These are phyloP conservation scores for Hyphopichia wangnamkhiaoensis DNA, from an alignment of 1,139 yeast species.

Conservation along the genomic window DNA sequence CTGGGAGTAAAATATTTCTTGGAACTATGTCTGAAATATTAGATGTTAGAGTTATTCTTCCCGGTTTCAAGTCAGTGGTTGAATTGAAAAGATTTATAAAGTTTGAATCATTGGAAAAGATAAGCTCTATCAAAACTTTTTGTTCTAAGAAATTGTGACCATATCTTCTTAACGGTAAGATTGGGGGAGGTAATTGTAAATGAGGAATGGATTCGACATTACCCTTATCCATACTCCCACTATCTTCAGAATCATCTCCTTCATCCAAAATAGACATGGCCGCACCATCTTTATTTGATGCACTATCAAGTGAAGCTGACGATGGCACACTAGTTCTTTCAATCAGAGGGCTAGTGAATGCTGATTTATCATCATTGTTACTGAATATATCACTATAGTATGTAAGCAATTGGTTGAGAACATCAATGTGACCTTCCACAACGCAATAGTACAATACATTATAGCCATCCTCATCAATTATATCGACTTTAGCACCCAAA, in stretches of 20 bases:
- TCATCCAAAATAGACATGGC: slow-evolving; percentile 33
- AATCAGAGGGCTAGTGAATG: slow-evolving; percentile 3
- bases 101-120: slow-evolving; percentile 56
- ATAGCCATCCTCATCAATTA: slow-evolving; percentile 81
- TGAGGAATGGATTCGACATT: slow-evolving; percentile 79
- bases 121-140: slow-evolving; percentile 78
- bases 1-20: slow-evolving; percentile 77
- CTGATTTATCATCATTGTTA: slow-evolving; percentile 3
- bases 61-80: slow-evolving; percentile 48
- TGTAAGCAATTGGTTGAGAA: slow-evolving; percentile 63
- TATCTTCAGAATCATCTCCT: slow-evolving; percentile 44
- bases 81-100: slow-evolving; percentile 54
- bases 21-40: slow-evolving; percentile 76
- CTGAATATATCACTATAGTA: slow-evolving; percentile 26
- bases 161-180: slow-evolving; percentile 85
- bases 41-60: slow-evolving; percentile 74
- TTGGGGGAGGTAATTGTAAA: slow-evolving; percentile 91
- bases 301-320: neutral
- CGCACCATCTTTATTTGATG: neutral
- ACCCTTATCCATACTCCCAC: slow-evolving; percentile 29
- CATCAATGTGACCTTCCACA: slow-evolving; percentile 88
- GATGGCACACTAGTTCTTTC: neutral
- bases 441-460: slow-evolving; percentile 88
- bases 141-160: slow-evolving; percentile 95
- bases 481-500: slow-evolving; percentile 68